Evolutionary conservation across 2,329 filamentous ascomycete species (phyloP), one percentile per base, ranked within the genome.

Genomic region (Hymenoscyphus repandus): DNA sequence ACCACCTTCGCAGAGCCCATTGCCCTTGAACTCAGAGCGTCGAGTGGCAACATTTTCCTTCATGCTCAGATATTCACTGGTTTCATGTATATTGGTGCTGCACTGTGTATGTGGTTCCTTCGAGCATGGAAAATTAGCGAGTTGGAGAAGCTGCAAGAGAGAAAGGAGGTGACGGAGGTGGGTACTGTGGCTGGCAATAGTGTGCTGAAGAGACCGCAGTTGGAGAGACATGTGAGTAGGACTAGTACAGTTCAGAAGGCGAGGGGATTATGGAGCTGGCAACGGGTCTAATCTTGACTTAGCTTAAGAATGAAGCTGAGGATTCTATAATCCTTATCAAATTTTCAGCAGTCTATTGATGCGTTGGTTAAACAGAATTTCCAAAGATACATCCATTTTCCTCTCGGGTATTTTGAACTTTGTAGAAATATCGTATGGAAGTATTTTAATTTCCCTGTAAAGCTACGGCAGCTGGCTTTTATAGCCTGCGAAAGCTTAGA

Each of bases 1-100:
- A 79, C 80, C 11, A 88, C 85, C 0, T 90, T 84, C 58, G 77
- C 80, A 34, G 80, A 84, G 58, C 70, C 77, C 0, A 80, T 82
- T 53, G 79, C 72, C 0, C 66, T 83, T 10, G 70, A 78, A 55
- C 73, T 82, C 50, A 72, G 78, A 33, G 66, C 66, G 2, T 66
- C 68, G 1, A 72, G 72, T n/a, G 72, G 71, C 0, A 69, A 72
- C 27, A 71, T 65, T 13, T 85, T 82, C 58, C 70, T 80, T 0
- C 74, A 77, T 11, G 75, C 80, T 2, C 81, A 84, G 60, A 57
- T 85, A 1, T 85, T 82, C 59, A 73, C 77, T 0, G 81, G 78
- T 0, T 76, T 76, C 62, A 82, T 83, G 76, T 85, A 83, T 62
- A 63, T 83, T n/a, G 75, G 68, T 1, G 80, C 74, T 2, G 74